Evolutionary conservation across 148 eudicot genomes (phyloP).

Genomic region (Rhododendron kiyosumense): DNA sequence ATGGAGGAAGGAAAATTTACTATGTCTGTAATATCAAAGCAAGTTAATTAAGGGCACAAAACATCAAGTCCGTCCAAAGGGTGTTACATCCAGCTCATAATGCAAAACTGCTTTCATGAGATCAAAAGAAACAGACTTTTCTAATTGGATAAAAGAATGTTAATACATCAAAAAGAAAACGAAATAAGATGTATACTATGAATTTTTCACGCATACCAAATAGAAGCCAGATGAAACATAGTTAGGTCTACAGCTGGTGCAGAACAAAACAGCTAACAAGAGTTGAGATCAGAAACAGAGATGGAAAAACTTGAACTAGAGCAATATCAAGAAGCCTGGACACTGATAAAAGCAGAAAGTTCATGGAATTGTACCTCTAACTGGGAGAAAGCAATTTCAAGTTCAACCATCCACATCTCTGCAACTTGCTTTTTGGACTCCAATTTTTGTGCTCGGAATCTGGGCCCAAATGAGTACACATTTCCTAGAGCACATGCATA

Average conservation of each 20-base stretch:
- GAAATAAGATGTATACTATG: not conserved
- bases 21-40: not conserved
- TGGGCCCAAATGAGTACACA: constrained; percentile 88
- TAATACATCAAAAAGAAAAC: not conserved
- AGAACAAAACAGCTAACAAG: not conserved
- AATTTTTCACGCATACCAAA: not conserved
- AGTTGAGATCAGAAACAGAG: not conserved
- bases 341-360: not conserved
- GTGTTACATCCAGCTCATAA: not conserved
- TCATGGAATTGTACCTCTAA: constrained; percentile 49
- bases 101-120: not conserved
- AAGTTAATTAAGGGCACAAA: not conserved
- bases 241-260: not conserved
- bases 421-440: constrained; percentile 60
- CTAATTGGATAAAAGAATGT: not conserved
- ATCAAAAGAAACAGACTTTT: not conserved
- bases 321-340: not conserved
- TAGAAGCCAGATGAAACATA: not conserved
- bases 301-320: not conserved
- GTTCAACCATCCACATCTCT: constrained; percentile 90
- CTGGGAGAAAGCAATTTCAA: constrained; percentile 88
- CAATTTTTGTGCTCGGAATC: constrained; percentile 58
- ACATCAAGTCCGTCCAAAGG: not conserved
- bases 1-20: not conserved
- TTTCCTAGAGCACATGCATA: constrained; percentile 85